phyloP scores from a whole-genome alignment of 2,329 filamentous ascomycete genomes.

The Colletotrichum sp. region DNA sequence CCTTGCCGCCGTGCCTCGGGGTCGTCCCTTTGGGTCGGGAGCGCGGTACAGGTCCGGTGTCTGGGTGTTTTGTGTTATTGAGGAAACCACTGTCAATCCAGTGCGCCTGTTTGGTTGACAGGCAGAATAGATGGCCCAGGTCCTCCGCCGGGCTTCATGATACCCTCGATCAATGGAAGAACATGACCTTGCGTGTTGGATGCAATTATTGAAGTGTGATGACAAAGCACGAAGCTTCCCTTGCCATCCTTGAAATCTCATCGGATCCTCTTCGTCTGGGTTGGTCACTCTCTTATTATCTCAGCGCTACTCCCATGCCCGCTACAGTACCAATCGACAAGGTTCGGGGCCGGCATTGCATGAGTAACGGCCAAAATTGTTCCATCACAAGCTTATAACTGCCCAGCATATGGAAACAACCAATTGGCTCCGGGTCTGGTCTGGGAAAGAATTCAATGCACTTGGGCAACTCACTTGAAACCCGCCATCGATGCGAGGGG shows the following conservation, averaged over 20 bases:
- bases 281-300: background rate
- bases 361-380: background rate
- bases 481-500: background rate
- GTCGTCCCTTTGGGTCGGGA: background rate
- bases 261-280: background rate
- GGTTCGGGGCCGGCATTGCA: background rate
- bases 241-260: background rate
- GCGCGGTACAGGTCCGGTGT: constrained; percentile 3
- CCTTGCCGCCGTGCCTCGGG: background rate
- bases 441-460: background rate
- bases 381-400: background rate
- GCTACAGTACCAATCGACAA: background rate
- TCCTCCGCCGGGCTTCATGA: constrained; percentile 13
- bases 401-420: background rate
- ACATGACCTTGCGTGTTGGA: background rate
- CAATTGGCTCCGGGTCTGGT: background rate
- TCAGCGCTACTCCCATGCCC: background rate
- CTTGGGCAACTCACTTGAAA: background rate
- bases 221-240: background rate
- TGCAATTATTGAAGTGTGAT: background rate
- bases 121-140: constrained; percentile 8
- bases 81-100: background rate
- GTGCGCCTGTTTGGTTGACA: background rate
- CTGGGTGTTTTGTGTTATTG: constrained; percentile 8
- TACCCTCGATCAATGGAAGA: constrained; percentile 18